phyloP scores from a whole-genome alignment of 306 rosid species.

The Heteromeles arbutifolia region DNA sequence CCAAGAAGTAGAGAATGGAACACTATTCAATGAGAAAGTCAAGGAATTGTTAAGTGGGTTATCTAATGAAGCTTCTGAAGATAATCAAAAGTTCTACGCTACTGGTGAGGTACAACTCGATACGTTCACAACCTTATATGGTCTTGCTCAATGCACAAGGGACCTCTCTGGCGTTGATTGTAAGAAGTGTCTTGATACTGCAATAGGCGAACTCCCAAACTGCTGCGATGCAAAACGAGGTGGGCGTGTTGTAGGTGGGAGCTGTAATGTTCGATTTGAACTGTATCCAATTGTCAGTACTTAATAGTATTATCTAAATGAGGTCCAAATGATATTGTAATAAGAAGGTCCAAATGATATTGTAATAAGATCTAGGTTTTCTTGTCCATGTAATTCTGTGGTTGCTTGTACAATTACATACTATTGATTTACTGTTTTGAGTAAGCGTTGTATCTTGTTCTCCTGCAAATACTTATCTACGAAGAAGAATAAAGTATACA shows the following conservation, averaged over 20 bases:
- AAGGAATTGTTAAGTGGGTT: slow-evolving; percentile 10
- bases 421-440: no score
- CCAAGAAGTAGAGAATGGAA: slow-evolving; percentile 9
- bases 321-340: no score
- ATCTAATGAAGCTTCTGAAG: slow-evolving; percentile 4
- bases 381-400: no score
- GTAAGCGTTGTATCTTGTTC: no score
- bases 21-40: slow-evolving; percentile 8
- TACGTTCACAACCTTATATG: slow-evolving; percentile 9
- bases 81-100: slow-evolving; percentile 2
- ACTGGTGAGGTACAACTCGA: slow-evolving; percentile 18
- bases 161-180: slow-evolving; percentile 20
- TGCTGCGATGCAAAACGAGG: slow-evolving; percentile 26
- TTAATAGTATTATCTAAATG: background rate
- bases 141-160: slow-evolving; percentile 28
- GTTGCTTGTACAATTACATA: no score
- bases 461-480: background rate
- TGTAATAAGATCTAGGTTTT: no score
- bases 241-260: slow-evolving; percentile 36
- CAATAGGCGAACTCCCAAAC: slow-evolving; percentile 23
- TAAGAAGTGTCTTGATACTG: slow-evolving; percentile 27
- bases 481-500: background rate
- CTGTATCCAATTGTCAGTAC: slow-evolving; percentile 29
- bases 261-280: slow-evolving; percentile 33
- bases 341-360: no score